Evolutionary conservation across 2,329 filamentous ascomycete species (phyloP).

Genomic region (Pleomassaria siparia): DNA sequence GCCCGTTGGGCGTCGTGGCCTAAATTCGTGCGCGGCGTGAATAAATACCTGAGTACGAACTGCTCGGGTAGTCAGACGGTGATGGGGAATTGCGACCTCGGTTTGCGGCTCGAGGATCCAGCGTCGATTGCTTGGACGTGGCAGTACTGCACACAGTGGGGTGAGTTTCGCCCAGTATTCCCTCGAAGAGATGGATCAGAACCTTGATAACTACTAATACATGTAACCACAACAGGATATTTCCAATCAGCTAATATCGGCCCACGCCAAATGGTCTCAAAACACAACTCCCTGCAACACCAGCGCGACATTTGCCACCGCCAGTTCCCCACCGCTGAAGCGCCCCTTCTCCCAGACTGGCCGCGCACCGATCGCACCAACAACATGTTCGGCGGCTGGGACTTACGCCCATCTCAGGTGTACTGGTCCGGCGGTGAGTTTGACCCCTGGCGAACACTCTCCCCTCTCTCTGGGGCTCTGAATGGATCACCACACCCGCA

Average conservation of each 20-base stretch:
- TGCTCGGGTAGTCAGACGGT: conserved; percentile 39
- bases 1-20: conserved; percentile 48
- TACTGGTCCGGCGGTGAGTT: conserved; percentile 55
- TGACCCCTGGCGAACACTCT: conserved; percentile 56
- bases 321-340: conserved; percentile 49
- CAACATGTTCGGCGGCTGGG: conserved; percentile 52
- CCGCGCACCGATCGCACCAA: conserved; percentile 47
- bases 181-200: not conserved
- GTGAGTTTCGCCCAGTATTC: conserved; percentile 17
- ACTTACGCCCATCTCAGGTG: conserved; percentile 53
- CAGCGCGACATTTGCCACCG: conserved; percentile 50
- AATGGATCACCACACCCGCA: conserved; percentile 44
- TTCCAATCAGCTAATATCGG: conserved; percentile 53
- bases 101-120: conserved; percentile 37
- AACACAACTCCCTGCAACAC: conserved; percentile 49
- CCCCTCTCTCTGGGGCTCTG: conserved; percentile 45
- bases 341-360: conserved; percentile 44
- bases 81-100: conserved; percentile 41
- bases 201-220: not conserved
- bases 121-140: conserved; percentile 50
- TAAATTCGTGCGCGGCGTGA: conserved; percentile 40
- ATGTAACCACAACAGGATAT: conserved; percentile 41
- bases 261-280: conserved; percentile 50
- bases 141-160: conserved; percentile 58
- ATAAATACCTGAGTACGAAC: conserved; percentile 43